Base-by-base conservation (phyloP, 345 rosid genomes). In the Mallotus nudiflorus region DNA sequence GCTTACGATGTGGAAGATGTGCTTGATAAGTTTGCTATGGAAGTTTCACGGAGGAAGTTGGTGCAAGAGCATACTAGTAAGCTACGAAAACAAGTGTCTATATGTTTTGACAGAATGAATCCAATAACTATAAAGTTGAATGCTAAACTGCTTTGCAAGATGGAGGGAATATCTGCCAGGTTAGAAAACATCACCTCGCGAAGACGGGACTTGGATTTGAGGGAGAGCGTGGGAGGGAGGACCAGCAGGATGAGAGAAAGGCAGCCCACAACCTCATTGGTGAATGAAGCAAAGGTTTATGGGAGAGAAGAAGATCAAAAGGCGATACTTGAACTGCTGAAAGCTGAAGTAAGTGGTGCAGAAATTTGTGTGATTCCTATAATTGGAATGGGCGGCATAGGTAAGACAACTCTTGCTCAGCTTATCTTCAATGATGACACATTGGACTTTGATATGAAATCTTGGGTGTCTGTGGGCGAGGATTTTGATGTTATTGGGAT, bases 91-190 rank as follows among this genome's bases (percentile, higher is more conserved):
- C n/a, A n/a, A n/a, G n/a, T n/a, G n/a, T n/a, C n/a, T n/a, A n/a
- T n/a, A n/a, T n/a, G n/a, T n/a, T n/a, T n/a, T n/a, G n/a, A n/a
- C n/a, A n/a, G n/a, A n/a, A n/a, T n/a, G n/a, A n/a, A n/a, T n/a
- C n/a, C n/a, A n/a, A n/a, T n/a, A 0, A 8, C 24, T 15, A 2
- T 45, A 27, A 71, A 53, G 55, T 71, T 69, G 50, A 49, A 76
- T 4, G 9, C 10, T 2, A 64, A 22, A 58, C 57, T 65, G 81
- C 24, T n/a, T 55, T 64, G 73, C 54, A 71, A 44, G 52, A 57
- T 73, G 5, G 16, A 67, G 49, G 54, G 20, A 7, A 31, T 18
- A 5, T 29, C 11, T 58, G 4, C 13, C 11, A 16, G 42, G 31
- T 33, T 58, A 31, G 42, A 58, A 1, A 31, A 18, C 20, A 58